Percentiles rank a stretch among this genome's conserved stretches.
Conservation (phyloP, 768 basidiomycete species). For the Amanita thiersii region DNA sequence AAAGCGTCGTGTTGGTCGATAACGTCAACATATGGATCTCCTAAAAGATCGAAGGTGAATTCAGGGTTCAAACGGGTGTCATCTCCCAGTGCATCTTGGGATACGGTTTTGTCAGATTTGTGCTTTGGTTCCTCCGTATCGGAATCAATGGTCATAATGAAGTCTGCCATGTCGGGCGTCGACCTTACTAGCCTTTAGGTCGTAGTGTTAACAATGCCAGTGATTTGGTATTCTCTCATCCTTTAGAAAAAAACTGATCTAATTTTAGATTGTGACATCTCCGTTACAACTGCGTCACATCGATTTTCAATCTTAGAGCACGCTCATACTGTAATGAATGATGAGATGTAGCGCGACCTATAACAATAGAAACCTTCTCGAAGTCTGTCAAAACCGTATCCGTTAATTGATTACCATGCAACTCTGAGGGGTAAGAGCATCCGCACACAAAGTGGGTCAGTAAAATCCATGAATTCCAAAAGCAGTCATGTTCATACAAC, state of each 20-base stretch:
- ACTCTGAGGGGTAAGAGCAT: too few species aligned
- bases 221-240: neutral
- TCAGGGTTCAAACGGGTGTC: slow-evolving; percentile 68
- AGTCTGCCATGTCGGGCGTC: slow-evolving; percentile 44
- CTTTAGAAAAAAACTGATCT: neutral
- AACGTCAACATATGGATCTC: slow-evolving; percentile 59
- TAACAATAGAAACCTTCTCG: neutral
- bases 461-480: neutral
- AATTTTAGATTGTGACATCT: too few species aligned
- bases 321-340: too few species aligned
- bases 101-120: slow-evolving; percentile 13
- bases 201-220: too few species aligned
- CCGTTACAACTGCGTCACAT: too few species aligned
- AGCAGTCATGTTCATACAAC: slow-evolving; percentile 6
- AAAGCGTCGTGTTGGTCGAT: slow-evolving; percentile 30
- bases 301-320: too few species aligned
- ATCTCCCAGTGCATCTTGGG: slow-evolving; percentile 34
- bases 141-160: slow-evolving; percentile 80
- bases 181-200: neutral
- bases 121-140: slow-evolving; percentile 48
- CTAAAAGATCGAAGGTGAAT: slow-evolving; percentile 74
- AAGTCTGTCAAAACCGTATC: neutral
- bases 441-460: too few species aligned
- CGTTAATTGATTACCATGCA: too few species aligned
- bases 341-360: neutral